Base-by-base conservation (phyloP, 2,329 filamentous ascomycete species). In the Nothomitra cinnamomea region DNA sequence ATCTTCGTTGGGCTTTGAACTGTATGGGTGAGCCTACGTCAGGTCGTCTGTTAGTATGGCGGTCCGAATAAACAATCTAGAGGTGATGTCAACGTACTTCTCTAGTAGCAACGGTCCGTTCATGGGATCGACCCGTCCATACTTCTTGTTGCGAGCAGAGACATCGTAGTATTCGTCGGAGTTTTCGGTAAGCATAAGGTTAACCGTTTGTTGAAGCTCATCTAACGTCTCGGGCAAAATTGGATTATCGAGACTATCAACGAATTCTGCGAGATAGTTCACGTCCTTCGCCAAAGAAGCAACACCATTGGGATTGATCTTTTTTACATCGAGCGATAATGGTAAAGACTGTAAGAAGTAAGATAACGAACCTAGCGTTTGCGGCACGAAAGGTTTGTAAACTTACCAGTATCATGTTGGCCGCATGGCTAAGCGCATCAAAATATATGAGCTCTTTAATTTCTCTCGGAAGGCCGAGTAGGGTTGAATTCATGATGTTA, bases 381-480 rank as follows among this genome's bases (percentile, higher is more conserved):
- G n/a, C n/a, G n/a, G 15, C 2, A 19, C 5, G 13, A 17, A 7
- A 25, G n/a, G 28, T 12, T 17, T 19, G 32, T 41, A 32, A 19
- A 63, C 74, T 60, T 64, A 85, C 83, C 57, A 95, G 68, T 54
- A 95, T 92, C 66, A 85, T 87, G 57, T 85, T 85, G 2, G 87
- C 83, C 1, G 92, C 88, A 66, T 98, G 92, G 54, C 82, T 88
- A 36, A 98, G 76, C 0, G 92, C 92, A 64, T 96, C 92, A 63
- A 95, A 95, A 70, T 98, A 96, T 61, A 98, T 95, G 54, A 95
- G 80, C 65, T 95, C 88, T 65, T 96, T 96, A 67, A 98, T 95
- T 62, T 94, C 87, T 28, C 87, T 82, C 0, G 94, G 92, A n/a
- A 98, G 72, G 1, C 89, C 90, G 1, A 98, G 76, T 3, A 98